Percentiles rank a stretch among this genome's conserved stretches.
Evolutionary conservation across 2,329 filamentous ascomycete species (phyloP).

Genomic region (Fusarium chaquense): DNA sequence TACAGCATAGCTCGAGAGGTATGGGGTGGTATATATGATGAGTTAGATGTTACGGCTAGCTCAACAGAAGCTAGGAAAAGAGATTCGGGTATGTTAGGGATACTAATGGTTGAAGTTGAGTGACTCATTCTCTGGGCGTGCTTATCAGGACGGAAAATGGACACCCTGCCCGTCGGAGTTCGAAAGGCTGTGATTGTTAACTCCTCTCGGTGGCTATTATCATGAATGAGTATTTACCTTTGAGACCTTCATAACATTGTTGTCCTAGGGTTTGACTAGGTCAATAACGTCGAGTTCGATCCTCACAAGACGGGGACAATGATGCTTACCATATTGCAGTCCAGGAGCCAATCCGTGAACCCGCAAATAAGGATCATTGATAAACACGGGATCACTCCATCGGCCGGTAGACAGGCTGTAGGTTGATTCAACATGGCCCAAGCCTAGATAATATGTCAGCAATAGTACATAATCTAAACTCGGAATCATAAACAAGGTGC

Average conservation of each 20-base stretch:
- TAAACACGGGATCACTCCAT: neutral
- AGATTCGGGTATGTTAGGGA: neutral
- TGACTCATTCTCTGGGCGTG: constrained; percentile 1
- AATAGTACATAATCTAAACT: neutral
- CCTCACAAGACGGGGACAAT: neutral
- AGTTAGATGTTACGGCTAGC: neutral
- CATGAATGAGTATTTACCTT: neutral
- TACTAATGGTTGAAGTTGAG: neutral
- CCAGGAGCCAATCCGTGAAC: constrained; percentile 1
- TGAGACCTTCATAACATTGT: neutral
- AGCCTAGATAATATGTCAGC: neutral
- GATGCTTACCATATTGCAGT: neutral
- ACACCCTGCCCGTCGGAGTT: neutral
- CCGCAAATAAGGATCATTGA: neutral
- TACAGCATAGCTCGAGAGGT: neutral
- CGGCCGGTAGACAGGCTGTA: neutral
- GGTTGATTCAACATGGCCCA: neutral
- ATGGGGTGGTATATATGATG: neutral
- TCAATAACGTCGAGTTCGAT: neutral
- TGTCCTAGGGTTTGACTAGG: neutral
- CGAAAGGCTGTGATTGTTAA: neutral
- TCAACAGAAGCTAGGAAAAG: neutral
- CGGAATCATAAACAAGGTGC: neutral
- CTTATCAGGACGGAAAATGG: neutral
- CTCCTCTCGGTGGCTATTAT: neutral